Evolutionary conservation across 108 stramenopile species (phyloP).

Genomic region (Pseudonitzschia delicatissima): DNA sequence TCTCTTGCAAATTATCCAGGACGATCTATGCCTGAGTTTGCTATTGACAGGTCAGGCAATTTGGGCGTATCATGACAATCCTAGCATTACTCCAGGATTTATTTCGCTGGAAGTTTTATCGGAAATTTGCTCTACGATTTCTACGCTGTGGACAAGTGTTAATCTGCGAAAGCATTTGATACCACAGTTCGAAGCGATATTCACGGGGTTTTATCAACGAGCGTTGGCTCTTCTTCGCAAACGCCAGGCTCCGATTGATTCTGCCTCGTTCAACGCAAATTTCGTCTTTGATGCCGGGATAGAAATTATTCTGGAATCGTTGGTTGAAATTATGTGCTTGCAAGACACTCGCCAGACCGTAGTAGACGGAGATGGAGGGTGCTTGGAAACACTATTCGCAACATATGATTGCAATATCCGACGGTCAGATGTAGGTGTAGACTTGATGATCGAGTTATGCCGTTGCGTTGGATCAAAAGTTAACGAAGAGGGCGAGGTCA

Average conservation of each 20-base stretch:
- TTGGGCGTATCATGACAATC: constrained; percentile 64
- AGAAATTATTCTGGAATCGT: constrained; percentile 82
- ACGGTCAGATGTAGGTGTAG: constrained; percentile 73
- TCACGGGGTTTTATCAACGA: constrained; percentile 86
- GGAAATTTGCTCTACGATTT: constrained; percentile 77
- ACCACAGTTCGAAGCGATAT: constrained; percentile 77
- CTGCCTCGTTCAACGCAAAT: constrained; percentile 64
- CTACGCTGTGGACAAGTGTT: constrained; percentile 63
- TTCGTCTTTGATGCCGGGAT: constrained; percentile 73
- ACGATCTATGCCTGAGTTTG: constrained; percentile 81
- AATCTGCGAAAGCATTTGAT: constrained; percentile 48
- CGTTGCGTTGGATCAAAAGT: constrained; percentile 77
- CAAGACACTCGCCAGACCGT: constrained; percentile 52
- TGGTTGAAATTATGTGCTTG: constrained; percentile 76
- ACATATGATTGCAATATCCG: constrained; percentile 76
- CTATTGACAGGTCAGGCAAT: constrained; percentile 81
- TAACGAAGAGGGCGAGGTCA: constrained; percentile 61
- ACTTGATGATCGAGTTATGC: constrained; percentile 73
- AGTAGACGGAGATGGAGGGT: constrained; percentile 43
- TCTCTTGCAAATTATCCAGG: constrained; percentile 62
- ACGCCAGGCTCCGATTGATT: constrained; percentile 57
- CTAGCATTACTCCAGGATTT: constrained; percentile 36
- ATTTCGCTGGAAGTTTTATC: constrained; percentile 70
- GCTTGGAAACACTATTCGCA: constrained; percentile 75
- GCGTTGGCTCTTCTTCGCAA: constrained; percentile 71